Evolutionary conservation across 108 stramenopile species (phyloP).

Genomic region (Nitzschia sp.): DNA sequence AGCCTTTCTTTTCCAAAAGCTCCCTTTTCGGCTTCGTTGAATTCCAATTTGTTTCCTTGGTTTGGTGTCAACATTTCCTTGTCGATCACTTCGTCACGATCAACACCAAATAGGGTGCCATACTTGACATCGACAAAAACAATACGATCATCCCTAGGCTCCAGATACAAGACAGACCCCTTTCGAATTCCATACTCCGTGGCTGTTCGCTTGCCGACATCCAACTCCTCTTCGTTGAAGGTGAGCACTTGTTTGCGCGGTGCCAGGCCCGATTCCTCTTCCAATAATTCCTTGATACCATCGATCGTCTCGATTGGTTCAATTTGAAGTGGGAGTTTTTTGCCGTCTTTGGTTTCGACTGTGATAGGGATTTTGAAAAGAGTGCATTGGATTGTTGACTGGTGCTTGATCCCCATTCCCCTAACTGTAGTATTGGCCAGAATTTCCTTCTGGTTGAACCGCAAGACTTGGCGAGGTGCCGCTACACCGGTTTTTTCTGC

Average conservation of each 20-base stretch:
- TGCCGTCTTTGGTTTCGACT: constrained; percentile 18
- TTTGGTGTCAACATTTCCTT: constrained; percentile 17
- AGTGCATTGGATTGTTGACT: constrained; percentile 1
- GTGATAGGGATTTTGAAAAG: constrained; percentile 22
- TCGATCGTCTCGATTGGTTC: constrained; percentile 25
- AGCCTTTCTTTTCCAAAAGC: constrained; percentile 15
- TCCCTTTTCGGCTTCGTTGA: constrained; percentile 17
- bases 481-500: constrained; percentile 7
- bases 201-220: not conserved
- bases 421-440: constrained; percentile 8
- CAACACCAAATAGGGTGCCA: constrained; percentile 35
- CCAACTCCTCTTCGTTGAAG: constrained; percentile 11
- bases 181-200: constrained; percentile 21
- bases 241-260: constrained; percentile 1
- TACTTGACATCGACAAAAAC: constrained; percentile 38
- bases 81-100: constrained; percentile 28
- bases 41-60: constrained; percentile 14
- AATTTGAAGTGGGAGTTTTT: constrained; percentile 5
- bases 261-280: constrained; percentile 9
- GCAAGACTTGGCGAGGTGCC: constrained; percentile 17
- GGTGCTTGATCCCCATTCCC: constrained; percentile 27
- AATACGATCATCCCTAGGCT: constrained; percentile 32
- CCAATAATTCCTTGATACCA: constrained; percentile 14
- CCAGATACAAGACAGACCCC: constrained; percentile 15
- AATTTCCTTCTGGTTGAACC: constrained; percentile 13